Evolutionary conservation across 495 filamentous ascomycete genomes (phyloP).

Genomic region (Lasiosphaeria ovina): DNA sequence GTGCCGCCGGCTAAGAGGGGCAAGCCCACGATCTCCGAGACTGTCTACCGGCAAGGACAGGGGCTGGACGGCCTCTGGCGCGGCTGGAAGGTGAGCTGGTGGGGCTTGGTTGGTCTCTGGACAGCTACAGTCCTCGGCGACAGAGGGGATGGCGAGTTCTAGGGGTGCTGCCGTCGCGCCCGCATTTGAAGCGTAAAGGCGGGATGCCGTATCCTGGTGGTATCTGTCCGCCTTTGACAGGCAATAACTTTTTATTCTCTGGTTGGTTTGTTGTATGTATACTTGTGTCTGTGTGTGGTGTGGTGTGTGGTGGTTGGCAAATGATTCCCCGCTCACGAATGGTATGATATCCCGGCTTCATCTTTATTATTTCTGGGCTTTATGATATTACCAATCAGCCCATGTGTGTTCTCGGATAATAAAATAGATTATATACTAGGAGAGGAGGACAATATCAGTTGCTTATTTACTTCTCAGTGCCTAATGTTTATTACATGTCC

Average conservation of each 20-base stretch:
- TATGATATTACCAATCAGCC: not conserved
- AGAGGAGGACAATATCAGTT: not conserved
- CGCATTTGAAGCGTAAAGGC: not conserved
- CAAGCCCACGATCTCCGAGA: conserved; percentile 39
- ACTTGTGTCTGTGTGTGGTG: not conserved
- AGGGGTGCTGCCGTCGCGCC: not conserved
- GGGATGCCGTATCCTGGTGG: not conserved
- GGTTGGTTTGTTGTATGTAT: conserved; percentile 8
- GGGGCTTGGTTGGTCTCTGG: conserved; percentile 91
- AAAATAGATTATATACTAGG: not conserved
- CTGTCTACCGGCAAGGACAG: conserved; percentile 65
- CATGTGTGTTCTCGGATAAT: not conserved
- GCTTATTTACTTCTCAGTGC: not conserved
- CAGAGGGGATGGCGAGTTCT: conserved; percentile 51
- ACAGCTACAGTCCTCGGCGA: conserved; percentile 42
- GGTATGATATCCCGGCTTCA: conserved; percentile 22
- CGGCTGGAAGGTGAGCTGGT: conserved; percentile 94
- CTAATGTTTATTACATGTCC: not conserved
- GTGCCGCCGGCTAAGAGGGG: conserved; percentile 27
- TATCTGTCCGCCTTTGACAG: not conserved
- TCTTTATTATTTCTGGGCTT: not conserved
- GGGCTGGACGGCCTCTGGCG: conserved; percentile 83
- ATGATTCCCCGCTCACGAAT: conserved; percentile 35
- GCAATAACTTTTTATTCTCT: conserved; percentile 7
- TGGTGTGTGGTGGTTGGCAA: conserved; percentile 4